These are phyloP conservation scores for Russula sp. DNA, from an alignment of 768 basidiomycete species.

Conservation along the genomic window DNA sequence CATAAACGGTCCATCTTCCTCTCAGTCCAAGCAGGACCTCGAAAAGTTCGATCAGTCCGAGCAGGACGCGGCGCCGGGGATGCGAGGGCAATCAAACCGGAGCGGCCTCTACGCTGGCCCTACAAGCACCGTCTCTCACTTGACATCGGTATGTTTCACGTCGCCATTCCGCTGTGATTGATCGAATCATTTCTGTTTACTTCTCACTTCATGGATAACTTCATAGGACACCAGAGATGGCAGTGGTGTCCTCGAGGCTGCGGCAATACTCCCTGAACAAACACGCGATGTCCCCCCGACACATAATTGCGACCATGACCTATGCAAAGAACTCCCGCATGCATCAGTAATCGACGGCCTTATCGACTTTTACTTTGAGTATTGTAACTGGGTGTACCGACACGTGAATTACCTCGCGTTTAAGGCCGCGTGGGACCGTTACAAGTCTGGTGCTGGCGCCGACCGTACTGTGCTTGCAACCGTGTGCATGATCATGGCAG, in stretches of 20 bases:
- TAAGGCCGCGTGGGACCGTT: slow-evolving; percentile 59
- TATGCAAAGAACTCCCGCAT: slow-evolving; percentile 57
- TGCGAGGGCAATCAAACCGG: slow-evolving; percentile 56
- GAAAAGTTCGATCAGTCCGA: slow-evolving; percentile 31
- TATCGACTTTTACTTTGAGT: slow-evolving; percentile 72
- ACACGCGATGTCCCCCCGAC: slow-evolving; percentile 39
- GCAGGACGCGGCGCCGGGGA: slow-evolving; percentile 51
- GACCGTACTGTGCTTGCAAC: slow-evolving; percentile 68
- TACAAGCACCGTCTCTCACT: slow-evolving; percentile 65
- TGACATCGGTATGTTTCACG: slow-evolving; percentile 45
- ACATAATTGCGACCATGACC: slow-evolving; percentile 63
- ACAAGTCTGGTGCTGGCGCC: slow-evolving; percentile 56
- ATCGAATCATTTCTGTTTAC: not conserved
- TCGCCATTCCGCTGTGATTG: slow-evolving; percentile 10
- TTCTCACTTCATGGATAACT: slow-evolving; percentile 6
- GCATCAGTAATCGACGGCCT: slow-evolving; percentile 66
- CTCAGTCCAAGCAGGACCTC: slow-evolving; percentile 4
- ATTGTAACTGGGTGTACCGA: slow-evolving; percentile 83
- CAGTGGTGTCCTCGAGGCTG: not conserved
- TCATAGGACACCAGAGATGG: slow-evolving; percentile 29
- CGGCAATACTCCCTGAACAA: slow-evolving; percentile 11
- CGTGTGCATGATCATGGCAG: slow-evolving; percentile 66
- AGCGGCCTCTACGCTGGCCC: slow-evolving; percentile 75
- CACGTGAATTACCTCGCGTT: slow-evolving; percentile 64
- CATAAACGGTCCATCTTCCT: slow-evolving; percentile 25